phyloP scores from a whole-genome alignment of 352 stramenopile genomes.

The Globisporangium emineosum region DNA sequence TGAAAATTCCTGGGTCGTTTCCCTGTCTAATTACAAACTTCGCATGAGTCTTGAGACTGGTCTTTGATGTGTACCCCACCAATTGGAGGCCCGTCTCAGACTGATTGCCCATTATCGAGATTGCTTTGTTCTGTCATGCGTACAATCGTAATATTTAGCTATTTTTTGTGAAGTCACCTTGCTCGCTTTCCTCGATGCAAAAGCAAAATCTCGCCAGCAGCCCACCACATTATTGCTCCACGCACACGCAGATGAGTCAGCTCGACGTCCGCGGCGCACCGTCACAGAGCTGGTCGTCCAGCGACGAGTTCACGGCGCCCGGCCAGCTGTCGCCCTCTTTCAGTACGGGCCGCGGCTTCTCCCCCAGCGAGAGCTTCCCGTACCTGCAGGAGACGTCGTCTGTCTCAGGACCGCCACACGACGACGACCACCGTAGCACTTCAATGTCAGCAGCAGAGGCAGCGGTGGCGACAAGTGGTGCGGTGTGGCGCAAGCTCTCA shows the following conservation, averaged over 20 bases:
- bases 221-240: neutral
- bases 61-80: neutral
- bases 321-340: neutral
- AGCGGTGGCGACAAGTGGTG: neutral
- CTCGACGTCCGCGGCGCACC: neutral
- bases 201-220: no score
- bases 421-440: neutral
- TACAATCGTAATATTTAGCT: neutral
- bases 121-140: neutral
- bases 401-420: neutral
- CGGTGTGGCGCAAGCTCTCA: neutral
- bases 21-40: no score
- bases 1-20: no score
- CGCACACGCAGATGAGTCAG: constrained; percentile 4
- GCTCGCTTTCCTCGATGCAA: neutral
- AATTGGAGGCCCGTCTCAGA: neutral
- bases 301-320: neutral
- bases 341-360: neutral
- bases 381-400: constrained; percentile 11
- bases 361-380: constrained; percentile 17
- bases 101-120: neutral
- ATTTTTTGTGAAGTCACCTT: neutral
- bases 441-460: neutral
- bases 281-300: constrained; percentile 5
- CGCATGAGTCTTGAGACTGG: no score